Base-by-base conservation (phyloP, 2,329 filamentous ascomycete species). In the Fusarium pseudograminearum region DNA sequence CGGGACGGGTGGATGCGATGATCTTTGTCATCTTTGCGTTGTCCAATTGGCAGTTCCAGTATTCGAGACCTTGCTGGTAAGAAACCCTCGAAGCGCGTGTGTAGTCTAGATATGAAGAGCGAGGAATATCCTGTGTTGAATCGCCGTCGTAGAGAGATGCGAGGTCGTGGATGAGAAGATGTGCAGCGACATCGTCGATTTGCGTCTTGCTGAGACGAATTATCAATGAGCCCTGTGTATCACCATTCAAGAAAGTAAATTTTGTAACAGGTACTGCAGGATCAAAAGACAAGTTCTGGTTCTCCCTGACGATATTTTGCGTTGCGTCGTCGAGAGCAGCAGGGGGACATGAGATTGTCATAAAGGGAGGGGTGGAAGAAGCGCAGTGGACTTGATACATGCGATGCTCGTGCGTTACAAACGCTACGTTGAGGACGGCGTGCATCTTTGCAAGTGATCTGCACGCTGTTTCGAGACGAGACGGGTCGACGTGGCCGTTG, bases 341-440 rank as follows among this genome's bases (percentile, higher is more conserved):
- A 15, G 76, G 74, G 2, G 81, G 77, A 46, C 81, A 84, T 16
- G 80, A 74, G n/a, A 80, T 75, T 5, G 79, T 79, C 59, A 80
- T 76, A 65, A 86, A 86, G 3, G 83, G 79, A 2, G 83, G 79
- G 4, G 74, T 76, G 68, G 80, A 82, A 4, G 80, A 78, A 48
- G 80, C 80, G 36, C 85, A 73, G 34, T 83, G 80, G 0, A 84
- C 83, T 71, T 87, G 85, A 68, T 83, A 86, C 0, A 86, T 77
- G 4, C 78, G 79, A 9, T 83, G 80, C 14, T 81, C 79, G 47
- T 85, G 80, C 0, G 80, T 76, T 4, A 85, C 79, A 57, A 89
- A 89, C 0, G 83, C 82, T 0, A 87, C 88, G 24, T 86, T 83
- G 10, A 90, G 79, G 30, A 86, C 84, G 0, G 84, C 82, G 42